Evolutionary conservation across 345 rosid species (phyloP).

Genomic region (Sonneratia alba): DNA sequence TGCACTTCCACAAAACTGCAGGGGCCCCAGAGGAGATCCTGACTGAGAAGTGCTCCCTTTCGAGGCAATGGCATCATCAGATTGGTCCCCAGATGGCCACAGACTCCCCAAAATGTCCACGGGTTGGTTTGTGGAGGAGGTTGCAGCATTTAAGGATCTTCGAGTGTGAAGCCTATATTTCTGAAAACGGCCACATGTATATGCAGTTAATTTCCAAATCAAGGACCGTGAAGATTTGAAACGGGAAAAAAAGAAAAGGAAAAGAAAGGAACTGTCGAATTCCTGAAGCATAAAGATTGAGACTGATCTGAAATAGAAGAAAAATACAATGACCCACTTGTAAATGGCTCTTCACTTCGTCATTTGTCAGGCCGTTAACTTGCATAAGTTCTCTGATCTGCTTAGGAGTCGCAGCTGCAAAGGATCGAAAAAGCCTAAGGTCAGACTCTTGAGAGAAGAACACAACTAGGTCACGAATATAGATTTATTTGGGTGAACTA

Average conservation of each 20-base stretch:
- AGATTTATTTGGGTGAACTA: too few species aligned
- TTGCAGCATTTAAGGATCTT: conserved; percentile 27
- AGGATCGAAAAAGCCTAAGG: background rate
- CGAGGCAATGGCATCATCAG: conserved; percentile 36
- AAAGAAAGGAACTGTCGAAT: background rate
- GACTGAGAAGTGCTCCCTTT: conserved; percentile 59
- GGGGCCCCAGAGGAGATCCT: conserved; percentile 88
- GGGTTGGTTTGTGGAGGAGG: conserved; percentile 43
- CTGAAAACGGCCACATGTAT: conserved; percentile 32
- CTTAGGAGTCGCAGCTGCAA: conserved; percentile 89
- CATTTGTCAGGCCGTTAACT: conserved; percentile 93
- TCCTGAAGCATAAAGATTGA: background rate
- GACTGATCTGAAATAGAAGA: background rate
- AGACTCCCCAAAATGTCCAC: conserved; percentile 50
- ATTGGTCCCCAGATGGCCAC: conserved; percentile 57
- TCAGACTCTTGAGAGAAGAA: background rate
- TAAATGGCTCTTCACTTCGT: conserved; percentile 98
- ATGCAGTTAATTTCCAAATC: conserved; percentile 4
- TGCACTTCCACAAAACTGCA: conserved; percentile 53
- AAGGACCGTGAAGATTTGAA: background rate
- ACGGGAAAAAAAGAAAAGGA: background rate
- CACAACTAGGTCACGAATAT: too few species aligned
- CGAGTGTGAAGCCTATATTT: conserved; percentile 76
- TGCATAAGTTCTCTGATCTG: conserved; percentile 96
- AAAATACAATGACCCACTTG: conserved; percentile 38